phyloP scores from a whole-genome alignment of 371 early-diverging fungal genomes.

The Batrachochytrium dendrobatidis region DNA sequence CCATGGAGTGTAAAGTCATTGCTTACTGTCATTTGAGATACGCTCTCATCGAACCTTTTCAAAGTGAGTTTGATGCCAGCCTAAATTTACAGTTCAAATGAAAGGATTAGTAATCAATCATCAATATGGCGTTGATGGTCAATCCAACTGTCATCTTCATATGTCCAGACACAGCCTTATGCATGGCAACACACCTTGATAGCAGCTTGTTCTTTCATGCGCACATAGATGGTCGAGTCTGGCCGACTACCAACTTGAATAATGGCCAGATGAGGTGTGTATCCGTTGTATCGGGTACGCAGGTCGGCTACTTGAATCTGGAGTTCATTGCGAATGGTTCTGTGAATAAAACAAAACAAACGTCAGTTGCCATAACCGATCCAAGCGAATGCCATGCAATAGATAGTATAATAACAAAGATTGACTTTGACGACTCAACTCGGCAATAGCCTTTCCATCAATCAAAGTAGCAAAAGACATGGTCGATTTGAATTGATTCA shows the following conservation, averaged over 20 bases:
- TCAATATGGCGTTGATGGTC: not conserved
- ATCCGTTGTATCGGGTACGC: constrained; percentile 44
- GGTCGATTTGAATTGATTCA: too few species aligned
- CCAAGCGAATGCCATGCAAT: too few species aligned
- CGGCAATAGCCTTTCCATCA: constrained; percentile 1
- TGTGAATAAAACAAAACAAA: constrained; percentile 12
- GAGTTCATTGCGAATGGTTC: constrained; percentile 24
- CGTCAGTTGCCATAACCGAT: too few species aligned
- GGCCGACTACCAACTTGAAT: constrained; percentile 87
- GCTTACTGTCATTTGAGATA: constrained; percentile 31
- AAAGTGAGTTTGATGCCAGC: constrained; percentile 52
- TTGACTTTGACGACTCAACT: not conserved
- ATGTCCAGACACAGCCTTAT: not conserved
- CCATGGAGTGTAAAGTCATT: not conserved
- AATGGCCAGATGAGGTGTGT: constrained; percentile 75
- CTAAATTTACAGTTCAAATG: too few species aligned
- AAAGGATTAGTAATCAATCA: too few species aligned
- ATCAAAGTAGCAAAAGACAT: too few species aligned
- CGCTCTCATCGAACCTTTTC: constrained; percentile 42
- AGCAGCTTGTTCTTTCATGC: constrained; percentile 84
- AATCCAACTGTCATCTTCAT: not conserved
- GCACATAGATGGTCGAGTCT: constrained; percentile 86
- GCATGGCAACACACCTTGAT: constrained; percentile 54
- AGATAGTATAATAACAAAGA: too few species aligned
- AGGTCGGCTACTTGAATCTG: constrained; percentile 52